phyloP scores from a whole-genome alignment of 2,329 filamentous ascomycete genomes.

The Ophiostoma piceae region DNA sequence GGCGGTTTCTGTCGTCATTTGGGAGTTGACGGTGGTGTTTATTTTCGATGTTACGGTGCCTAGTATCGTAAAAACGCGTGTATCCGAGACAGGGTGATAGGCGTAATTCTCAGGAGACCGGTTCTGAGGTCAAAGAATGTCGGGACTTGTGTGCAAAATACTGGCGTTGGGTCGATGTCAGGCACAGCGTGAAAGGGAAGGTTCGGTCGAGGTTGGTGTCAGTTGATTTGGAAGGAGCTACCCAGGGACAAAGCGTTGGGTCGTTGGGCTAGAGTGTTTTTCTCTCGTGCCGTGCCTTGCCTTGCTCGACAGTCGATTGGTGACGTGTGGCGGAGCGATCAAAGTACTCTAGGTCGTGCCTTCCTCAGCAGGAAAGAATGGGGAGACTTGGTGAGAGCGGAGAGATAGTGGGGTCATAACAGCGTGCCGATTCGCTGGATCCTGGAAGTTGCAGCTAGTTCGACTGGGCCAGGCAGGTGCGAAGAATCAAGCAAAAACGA shows the following conservation, averaged over 20 bases:
- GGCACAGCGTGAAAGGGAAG: conserved; percentile 4
- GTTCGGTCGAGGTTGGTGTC: background rate
- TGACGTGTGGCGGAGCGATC: conserved; percentile 21
- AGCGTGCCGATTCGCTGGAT: background rate
- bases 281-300: conserved; percentile 10
- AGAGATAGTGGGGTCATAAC: conserved; percentile 3
- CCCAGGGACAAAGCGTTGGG: conserved; percentile 16
- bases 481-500: background rate
- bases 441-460: conserved; percentile 5
- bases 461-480: conserved; percentile 1
- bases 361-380: background rate
- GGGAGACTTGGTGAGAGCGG: conserved; percentile 5
- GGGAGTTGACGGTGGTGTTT: background rate
- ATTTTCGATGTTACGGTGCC: background rate
- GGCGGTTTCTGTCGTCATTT: conserved; percentile 9
- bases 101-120: background rate
- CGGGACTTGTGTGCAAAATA: background rate
- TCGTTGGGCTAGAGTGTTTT: conserved; percentile 12
- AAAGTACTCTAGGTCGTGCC: conserved; percentile 7
- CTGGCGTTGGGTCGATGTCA: conserved; percentile 4
- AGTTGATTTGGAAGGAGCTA: conserved; percentile 10
- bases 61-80: background rate
- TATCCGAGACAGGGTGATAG: background rate
- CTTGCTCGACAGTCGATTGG: conserved; percentile 14
- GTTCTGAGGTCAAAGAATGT: background rate